A percentile compares a stretch with the other conserved stretches of the same genome.
Evolutionary conservation across 768 basidiomycete genomes (phyloP).

Genomic region (Strobilomyces dryophilus): DNA sequence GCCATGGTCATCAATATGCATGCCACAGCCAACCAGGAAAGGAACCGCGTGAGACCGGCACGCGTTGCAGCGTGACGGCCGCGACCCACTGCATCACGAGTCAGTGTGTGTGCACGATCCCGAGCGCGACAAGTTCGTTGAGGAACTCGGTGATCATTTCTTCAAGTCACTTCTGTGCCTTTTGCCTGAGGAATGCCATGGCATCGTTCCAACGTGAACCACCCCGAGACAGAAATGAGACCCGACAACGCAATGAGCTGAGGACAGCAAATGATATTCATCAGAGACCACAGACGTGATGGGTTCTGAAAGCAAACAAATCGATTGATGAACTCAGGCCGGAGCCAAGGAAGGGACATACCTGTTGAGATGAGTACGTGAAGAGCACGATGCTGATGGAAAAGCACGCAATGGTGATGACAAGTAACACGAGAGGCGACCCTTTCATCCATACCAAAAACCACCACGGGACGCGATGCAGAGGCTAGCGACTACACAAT

Average conservation of each 20-base stretch:
- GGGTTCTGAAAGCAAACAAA: constrained; percentile 36
- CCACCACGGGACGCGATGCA: constrained; percentile 54
- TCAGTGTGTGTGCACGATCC: constrained; percentile 24
- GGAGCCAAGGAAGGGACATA: constrained; percentile 22
- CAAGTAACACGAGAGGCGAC: constrained; percentile 77
- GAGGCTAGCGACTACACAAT: constrained; percentile 39
- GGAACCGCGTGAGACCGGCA: constrained; percentile 5
- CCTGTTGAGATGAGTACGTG: constrained; percentile 68
- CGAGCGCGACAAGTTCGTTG: constrained; percentile 14
- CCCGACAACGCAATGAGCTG: constrained; percentile 35
- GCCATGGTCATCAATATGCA: background rate
- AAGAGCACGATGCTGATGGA: constrained; percentile 74
- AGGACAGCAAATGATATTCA: background rate
- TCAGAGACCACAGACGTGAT: constrained; percentile 52
- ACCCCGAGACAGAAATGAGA: constrained; percentile 44
- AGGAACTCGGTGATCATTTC: constrained; percentile 33
- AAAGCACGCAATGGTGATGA: constrained; percentile 78
- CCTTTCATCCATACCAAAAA: constrained; percentile 76
- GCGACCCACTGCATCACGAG: constrained; percentile 20
- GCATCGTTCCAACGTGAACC: constrained; percentile 50
- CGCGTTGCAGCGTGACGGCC: constrained; percentile 7
- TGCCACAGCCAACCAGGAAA: constrained; percentile 9
- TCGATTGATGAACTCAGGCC: background rate
- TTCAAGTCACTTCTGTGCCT: constrained; percentile 44
- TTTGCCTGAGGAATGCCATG: constrained; percentile 39